A percentile compares a stretch with the other conserved stretches of the same genome.
phyloP scores from a whole-genome alignment of 148 eudicot genomes.

The Mesembryanthemum crystallinum region DNA sequence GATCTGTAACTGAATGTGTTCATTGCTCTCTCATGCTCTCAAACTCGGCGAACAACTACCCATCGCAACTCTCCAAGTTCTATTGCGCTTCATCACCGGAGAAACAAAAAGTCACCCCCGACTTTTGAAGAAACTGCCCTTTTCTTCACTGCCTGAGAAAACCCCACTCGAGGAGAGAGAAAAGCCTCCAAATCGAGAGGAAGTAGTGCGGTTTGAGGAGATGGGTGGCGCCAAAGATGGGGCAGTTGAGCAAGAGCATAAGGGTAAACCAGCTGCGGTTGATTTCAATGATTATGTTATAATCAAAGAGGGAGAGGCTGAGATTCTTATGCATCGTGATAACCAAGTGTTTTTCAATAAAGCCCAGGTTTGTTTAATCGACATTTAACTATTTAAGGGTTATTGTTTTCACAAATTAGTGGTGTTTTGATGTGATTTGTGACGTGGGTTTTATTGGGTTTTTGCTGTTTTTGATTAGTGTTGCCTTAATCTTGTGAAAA shows the following conservation, averaged over 20 bases:
- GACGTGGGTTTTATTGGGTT: neutral
- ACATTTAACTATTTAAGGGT: conserved; percentile 23
- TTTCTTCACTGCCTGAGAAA: neutral
- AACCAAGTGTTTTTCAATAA: conserved; percentile 91
- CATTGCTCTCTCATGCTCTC: neutral
- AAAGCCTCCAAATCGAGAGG: too few species aligned
- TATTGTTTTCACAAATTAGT: neutral
- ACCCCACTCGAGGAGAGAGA: too few species aligned
- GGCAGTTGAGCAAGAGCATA: conserved; percentile 34
- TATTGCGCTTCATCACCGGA: neutral
- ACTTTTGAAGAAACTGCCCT: neutral
- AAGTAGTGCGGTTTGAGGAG: conserved; percentile 12
- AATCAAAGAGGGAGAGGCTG: conserved; percentile 95
- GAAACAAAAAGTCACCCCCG: neutral
- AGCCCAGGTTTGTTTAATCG: conserved; percentile 58
- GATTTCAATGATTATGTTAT: conserved; percentile 63
- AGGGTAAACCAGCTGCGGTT: conserved; percentile 27
- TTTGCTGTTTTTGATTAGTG: neutral
- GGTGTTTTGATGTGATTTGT: conserved; percentile 15
- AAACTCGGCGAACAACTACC: neutral
- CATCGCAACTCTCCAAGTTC: neutral
- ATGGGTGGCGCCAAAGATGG: conserved; percentile 59
- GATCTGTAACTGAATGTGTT: neutral
- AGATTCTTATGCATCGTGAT: conserved; percentile 83
- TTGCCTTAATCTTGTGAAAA: neutral